Conservation (phyloP, 306 rosid genomes). For the Coriaria nepalensis region DNA sequence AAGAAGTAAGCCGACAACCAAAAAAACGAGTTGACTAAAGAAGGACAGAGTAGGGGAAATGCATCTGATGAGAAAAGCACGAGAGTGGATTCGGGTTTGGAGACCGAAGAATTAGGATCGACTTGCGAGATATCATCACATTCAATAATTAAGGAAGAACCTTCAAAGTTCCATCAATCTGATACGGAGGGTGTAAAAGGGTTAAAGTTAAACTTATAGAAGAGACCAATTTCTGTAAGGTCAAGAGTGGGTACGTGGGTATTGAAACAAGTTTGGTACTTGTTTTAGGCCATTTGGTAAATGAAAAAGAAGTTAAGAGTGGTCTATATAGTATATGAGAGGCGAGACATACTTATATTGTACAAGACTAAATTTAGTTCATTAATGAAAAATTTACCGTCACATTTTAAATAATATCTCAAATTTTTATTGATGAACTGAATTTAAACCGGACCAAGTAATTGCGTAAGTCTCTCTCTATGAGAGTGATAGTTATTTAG, state of each 20-base stretch:
- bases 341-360: too few species aligned
- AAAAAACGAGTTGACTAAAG: constrained; percentile 17
- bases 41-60: constrained; percentile 2
- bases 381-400: too few species aligned
- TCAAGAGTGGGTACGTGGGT: constrained; percentile 19
- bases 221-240: constrained; percentile 46
- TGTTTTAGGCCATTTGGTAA: constrained; percentile 9
- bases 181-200: constrained; percentile 21
- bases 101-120: constrained; percentile 18
- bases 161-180: constrained; percentile 23
- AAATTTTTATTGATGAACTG: too few species aligned
- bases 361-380: too few species aligned
- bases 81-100: constrained; percentile 20
- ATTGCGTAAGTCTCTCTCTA: too few species aligned
- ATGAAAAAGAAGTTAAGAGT: constrained; percentile 13
- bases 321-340: too few species aligned
- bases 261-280: constrained; percentile 8
- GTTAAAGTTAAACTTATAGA: constrained; percentile 22
- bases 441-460: too few species aligned
- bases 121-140: constrained; percentile 1
- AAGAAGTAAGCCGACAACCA: constrained; percentile 14
- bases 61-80: constrained; percentile 18
- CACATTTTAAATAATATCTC: too few species aligned
- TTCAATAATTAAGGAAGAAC: constrained; percentile 6
- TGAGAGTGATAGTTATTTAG: too few species aligned